These are phyloP conservation scores for Pneumocystis canis DNA, from an alignment of 1,139 yeast genomes.

Conservation along the genomic window DNA sequence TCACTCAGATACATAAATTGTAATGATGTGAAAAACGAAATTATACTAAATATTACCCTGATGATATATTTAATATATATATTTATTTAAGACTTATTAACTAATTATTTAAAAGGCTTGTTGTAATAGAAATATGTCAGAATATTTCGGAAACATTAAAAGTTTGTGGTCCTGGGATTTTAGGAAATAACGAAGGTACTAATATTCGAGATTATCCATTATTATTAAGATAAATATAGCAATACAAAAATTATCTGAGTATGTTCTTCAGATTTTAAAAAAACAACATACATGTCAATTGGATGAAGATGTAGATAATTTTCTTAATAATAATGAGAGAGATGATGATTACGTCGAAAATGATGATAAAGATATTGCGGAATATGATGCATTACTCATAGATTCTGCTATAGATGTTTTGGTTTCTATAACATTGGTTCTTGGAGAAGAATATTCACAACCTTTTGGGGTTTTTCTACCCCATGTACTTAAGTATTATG, in stretches of 20 bases:
- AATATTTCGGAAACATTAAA: constrained; percentile 55
- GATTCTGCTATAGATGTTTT: constrained; percentile 80
- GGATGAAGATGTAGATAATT: constrained; percentile 39
- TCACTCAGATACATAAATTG: constrained; percentile 23
- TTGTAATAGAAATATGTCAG: constrained; percentile 65
- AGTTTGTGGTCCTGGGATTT: constrained; percentile 56
- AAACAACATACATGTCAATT: constrained; percentile 73
- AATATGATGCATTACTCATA: constrained; percentile 69
- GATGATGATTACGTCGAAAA: constrained; percentile 38
- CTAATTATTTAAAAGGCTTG: constrained; percentile 2
- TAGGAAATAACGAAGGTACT: constrained; percentile 30
- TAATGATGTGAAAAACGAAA: background rate
- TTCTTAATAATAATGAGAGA: constrained; percentile 27
- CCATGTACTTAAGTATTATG: constrained; percentile 39
- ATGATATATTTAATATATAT: background rate
- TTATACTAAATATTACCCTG: background rate
- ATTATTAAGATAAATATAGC: constrained; percentile 12
- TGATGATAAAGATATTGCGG: constrained; percentile 37
- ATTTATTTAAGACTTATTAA: background rate
- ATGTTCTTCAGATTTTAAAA: constrained; percentile 51
- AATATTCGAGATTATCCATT: background rate
- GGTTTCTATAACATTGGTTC: constrained; percentile 56
- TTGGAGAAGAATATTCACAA: constrained; percentile 57
- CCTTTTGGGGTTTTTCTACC: constrained; percentile 57
- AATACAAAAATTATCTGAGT: constrained; percentile 38